Conservation (phyloP, 345 rosid species). For the Raphanus raphanistrum region DNA sequence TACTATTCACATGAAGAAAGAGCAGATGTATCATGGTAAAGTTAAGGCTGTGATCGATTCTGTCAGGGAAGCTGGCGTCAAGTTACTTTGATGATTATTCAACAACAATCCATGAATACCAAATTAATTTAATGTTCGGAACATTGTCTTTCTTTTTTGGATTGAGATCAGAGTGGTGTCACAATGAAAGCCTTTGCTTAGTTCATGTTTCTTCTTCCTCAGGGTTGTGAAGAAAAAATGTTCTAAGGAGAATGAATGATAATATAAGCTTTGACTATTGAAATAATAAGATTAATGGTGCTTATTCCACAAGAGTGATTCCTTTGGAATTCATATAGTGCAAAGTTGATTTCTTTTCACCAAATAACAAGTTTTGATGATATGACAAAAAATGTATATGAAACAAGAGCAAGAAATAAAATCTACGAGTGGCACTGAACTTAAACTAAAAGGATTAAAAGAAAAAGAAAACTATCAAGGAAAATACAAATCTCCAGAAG, state of each 20-base stretch:
- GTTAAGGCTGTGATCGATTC: constrained; percentile 82
- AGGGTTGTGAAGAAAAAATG: not conserved
- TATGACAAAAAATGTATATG: not conserved
- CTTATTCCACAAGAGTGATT: too few species aligned
- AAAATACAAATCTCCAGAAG: constrained; percentile 16
- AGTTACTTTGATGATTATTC: constrained; percentile 43
- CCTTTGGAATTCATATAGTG: not conserved
- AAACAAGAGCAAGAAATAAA: not conserved
- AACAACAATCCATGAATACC: not conserved
- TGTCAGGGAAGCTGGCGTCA: constrained; percentile 64
- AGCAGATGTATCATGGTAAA: constrained; percentile 84
- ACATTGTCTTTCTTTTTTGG: not conserved
- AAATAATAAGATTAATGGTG: constrained; percentile 3
- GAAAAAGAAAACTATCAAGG: constrained; percentile 3
- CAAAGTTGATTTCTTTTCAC: constrained; percentile 22
- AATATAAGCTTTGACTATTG: constrained; percentile 2
- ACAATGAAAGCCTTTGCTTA: not conserved
- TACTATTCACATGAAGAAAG: constrained; percentile 58
- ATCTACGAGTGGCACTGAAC: constrained; percentile 13
- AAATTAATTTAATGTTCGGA: not conserved
- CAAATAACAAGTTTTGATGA: constrained; percentile 24
- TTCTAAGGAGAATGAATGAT: not conserved
- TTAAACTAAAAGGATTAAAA: not conserved
- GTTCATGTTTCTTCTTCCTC: not conserved
- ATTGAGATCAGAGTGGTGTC: constrained; percentile 15